Evolutionary conservation across 164 flowering plant species (phyloP).

Genomic region (Magnolia sinica): DNA sequence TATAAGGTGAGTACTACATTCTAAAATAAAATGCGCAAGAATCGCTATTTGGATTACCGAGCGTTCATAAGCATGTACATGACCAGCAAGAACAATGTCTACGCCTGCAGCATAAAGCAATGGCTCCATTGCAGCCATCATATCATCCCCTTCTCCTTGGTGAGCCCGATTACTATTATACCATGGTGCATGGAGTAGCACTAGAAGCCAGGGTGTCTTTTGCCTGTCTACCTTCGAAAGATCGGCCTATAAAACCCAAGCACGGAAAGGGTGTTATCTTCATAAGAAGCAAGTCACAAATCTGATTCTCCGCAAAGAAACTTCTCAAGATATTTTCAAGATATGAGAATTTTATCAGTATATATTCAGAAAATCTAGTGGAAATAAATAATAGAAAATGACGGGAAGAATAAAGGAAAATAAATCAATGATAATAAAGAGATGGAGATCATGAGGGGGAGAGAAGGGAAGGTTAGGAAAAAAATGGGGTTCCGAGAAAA

Average conservation of each 20-base stretch:
- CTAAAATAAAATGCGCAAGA: not conserved
- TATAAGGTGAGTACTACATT: not conserved
- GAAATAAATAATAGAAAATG: too few relatives aligned
- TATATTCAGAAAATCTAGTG: too few relatives aligned
- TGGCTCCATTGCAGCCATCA: slow-evolving; percentile 89
- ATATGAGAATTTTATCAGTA: too few relatives aligned
- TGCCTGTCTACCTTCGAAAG: slow-evolving; percentile 73
- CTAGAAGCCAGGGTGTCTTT: slow-evolving; percentile 89
- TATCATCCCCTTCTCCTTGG: slow-evolving; percentile 78
- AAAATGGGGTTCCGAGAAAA: not conserved
- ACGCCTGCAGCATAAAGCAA: slow-evolving; percentile 84
- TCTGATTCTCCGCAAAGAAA: not conserved
- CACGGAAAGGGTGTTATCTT: not conserved
- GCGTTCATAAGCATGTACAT: slow-evolving; percentile 98
- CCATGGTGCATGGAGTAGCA: slow-evolving; percentile 96
- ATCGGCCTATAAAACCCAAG: slow-evolving; percentile 52
- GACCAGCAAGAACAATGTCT: slow-evolving; percentile 84
- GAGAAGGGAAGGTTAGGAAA: not conserved
- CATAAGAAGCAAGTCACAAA: not conserved
- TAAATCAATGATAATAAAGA: not conserved
- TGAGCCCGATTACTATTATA: slow-evolving; percentile 91
- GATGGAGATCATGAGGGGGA: not conserved
- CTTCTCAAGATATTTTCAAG: too few relatives aligned
- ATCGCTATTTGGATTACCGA: slow-evolving; percentile 42
- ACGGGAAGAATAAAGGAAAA: not conserved